Percentiles rank a stretch among this genome's conserved stretches.
Evolutionary conservation across 805 yeast species (phyloP).

Genomic region (Ogataea methylovora): DNA sequence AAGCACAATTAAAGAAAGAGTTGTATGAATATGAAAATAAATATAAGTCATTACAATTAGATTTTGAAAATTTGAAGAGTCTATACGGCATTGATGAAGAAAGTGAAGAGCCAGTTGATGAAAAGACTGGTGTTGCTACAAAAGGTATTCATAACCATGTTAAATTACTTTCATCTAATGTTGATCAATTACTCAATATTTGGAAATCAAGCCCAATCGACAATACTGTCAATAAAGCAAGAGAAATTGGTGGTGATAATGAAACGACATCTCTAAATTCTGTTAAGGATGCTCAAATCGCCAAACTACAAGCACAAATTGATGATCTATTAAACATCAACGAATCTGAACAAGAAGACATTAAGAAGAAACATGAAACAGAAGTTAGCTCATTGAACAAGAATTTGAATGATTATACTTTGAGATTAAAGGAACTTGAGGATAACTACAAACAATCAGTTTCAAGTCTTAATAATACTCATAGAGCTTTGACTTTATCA

Average conservation of each 20-base stretch:
- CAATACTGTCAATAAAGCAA: conserved; percentile 4
- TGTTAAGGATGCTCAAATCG: neutral
- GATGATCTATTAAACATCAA: conserved; percentile 45
- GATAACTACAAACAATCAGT: conserved; percentile 65
- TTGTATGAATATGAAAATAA: conserved; percentile 40
- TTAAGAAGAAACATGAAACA: conserved; percentile 18
- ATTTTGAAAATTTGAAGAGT: conserved; percentile 31
- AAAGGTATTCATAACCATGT: conserved; percentile 5
- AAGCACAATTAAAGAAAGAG: conserved; percentile 37
- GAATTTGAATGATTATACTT: conserved; percentile 2
- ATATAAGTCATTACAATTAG: conserved; percentile 35
- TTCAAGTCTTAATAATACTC: conserved; percentile 65
- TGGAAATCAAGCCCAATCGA: conserved; percentile 5
- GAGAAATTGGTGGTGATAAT: neutral
- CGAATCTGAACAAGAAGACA: conserved; percentile 22
- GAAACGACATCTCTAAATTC: conserved; percentile 4
- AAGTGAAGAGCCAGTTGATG: conserved; percentile 3
- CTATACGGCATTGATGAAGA: conserved; percentile 25
- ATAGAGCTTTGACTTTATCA: conserved; percentile 64
- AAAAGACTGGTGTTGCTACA: neutral
- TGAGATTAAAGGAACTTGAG: conserved; percentile 35
- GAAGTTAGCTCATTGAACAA: conserved; percentile 28
- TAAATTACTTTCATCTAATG: conserved; percentile 8
- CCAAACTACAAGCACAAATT: conserved; percentile 44
- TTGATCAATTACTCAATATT: conserved; percentile 10